Conservation (phyloP, 768 basidiomycete species). For the Rubroboletus satanas region DNA sequence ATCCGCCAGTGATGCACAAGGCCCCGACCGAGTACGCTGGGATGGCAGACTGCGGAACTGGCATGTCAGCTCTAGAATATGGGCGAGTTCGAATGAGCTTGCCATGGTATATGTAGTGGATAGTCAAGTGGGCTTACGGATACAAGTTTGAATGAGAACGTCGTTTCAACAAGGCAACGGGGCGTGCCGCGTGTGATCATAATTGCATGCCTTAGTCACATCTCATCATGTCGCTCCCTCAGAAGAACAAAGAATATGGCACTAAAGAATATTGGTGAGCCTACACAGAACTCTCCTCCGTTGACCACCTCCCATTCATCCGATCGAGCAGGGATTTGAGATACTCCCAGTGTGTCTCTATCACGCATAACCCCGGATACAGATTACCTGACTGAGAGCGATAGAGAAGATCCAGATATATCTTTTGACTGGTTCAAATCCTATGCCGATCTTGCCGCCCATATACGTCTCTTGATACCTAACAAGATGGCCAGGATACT, state of each 20-base stretch:
- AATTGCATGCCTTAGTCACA: not conserved
- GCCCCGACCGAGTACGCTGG: constrained; percentile 76
- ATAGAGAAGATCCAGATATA: constrained; percentile 54
- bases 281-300: not conserved
- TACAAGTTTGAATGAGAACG: not conserved
- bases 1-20: constrained; percentile 72
- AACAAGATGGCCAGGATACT: constrained; percentile 58
- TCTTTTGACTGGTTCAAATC: constrained; percentile 88
- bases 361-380: not conserved
- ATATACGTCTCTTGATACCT: constrained; percentile 61
- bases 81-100: constrained; percentile 16
- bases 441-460: constrained; percentile 63
- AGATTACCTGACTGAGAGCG: constrained; percentile 4
- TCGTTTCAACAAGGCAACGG: not conserved
- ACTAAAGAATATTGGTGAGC: constrained; percentile 66
- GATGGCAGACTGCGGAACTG: constrained; percentile 61
- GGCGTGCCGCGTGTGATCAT: constrained; percentile 12
- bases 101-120: constrained; percentile 22
- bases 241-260: constrained; percentile 66
- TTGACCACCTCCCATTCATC: not conserved
- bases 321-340: constrained; percentile 54
- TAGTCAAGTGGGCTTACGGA: constrained; percentile 22
- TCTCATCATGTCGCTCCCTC: constrained; percentile 40
- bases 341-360: constrained; percentile 54
- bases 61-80: constrained; percentile 21